Conservation (phyloP, 176 grass and related monocot species). For the Areca catechu region DNA sequence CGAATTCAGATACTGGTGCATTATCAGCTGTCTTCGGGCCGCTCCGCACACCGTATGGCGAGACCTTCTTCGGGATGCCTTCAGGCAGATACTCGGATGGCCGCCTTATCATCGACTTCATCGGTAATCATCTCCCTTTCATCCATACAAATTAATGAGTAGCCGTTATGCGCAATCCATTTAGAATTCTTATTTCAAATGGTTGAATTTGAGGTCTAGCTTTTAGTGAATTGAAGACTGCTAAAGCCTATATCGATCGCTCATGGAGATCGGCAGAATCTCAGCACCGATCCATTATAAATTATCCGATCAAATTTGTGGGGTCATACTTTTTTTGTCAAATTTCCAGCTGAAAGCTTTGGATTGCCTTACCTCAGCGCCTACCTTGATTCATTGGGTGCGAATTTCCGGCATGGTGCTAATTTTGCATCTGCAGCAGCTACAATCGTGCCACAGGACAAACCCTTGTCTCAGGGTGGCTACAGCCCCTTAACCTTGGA, state of each 20-base stretch:
- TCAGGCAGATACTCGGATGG: slow-evolving; percentile 19
- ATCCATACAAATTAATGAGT: neutral
- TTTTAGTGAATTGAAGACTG: no score
- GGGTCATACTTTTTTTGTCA: neutral
- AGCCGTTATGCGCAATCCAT: no score
- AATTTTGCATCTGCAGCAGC: slow-evolving; percentile 9
- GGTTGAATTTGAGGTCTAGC: no score
- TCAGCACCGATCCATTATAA: no score
- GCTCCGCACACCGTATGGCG: slow-evolving; percentile 5
- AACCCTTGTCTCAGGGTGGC: neutral
- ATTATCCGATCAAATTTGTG: no score
- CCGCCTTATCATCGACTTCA: slow-evolving; percentile 23
- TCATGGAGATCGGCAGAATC: no score
- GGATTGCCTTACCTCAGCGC: slow-evolving; percentile 1
- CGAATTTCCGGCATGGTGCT: slow-evolving; percentile 12
- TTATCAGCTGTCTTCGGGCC: slow-evolving; percentile 3
- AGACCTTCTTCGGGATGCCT: slow-evolving; percentile 17
- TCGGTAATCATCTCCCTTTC: neutral
- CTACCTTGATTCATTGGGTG: slow-evolving; percentile 10
- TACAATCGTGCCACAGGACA: slow-evolving; percentile 14
- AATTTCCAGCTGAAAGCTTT: slow-evolving; percentile 9
- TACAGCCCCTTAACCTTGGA: slow-evolving; percentile 18
- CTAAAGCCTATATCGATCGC: no score
- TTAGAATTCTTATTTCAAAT: no score
- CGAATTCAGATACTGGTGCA: slow-evolving; percentile 4